A percentile compares a stretch with the other conserved stretches of the same genome.
phyloP scores from a whole-genome alignment of 73 alveolate genomes.

The Tetrahymena borealis region DNA sequence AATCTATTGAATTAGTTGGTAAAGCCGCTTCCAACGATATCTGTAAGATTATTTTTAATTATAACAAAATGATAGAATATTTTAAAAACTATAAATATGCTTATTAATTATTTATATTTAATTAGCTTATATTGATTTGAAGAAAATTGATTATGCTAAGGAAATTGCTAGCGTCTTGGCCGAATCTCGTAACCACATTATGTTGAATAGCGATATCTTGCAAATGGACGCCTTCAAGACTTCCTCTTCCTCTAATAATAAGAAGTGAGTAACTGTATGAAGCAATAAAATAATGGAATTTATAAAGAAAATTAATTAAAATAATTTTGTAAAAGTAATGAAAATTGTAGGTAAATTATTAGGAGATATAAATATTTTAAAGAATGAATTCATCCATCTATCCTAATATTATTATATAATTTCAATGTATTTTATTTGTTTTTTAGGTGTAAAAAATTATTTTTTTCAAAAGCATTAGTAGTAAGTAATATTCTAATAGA shows the following conservation, averaged over 20 bases:
- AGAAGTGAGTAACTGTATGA: background rate
- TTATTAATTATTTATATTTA: background rate
- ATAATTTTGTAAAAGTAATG: too few relatives aligned
- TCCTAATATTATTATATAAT: too few relatives aligned
- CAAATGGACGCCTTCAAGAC: conserved; percentile 50
- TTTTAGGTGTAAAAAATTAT: too few relatives aligned
- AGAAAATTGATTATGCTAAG: conserved; percentile 81
- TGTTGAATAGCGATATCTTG: conserved; percentile 67
- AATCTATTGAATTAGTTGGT: conserved; percentile 73
- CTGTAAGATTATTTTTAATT: too few relatives aligned
- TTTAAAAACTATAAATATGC: background rate
- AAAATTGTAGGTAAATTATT: too few relatives aligned
- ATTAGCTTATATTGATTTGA: conserved; percentile 80
- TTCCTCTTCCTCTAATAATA: background rate
- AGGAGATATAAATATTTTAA: too few relatives aligned
- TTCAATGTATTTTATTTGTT: too few relatives aligned
- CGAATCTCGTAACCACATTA: conserved; percentile 67
- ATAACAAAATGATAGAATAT: background rate
- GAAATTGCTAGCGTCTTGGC: conserved; percentile 71
- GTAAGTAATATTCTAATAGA: too few relatives aligned
- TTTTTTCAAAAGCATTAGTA: too few relatives aligned
- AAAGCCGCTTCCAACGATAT: conserved; percentile 60
- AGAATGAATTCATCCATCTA: too few relatives aligned
- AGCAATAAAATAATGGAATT: too few relatives aligned
- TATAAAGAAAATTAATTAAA: too few relatives aligned